Percentiles rank a stretch among this genome's conserved stretches.
Evolutionary conservation across 148 eudicot genomes (phyloP).

Genomic region (Drosera capensis): DNA sequence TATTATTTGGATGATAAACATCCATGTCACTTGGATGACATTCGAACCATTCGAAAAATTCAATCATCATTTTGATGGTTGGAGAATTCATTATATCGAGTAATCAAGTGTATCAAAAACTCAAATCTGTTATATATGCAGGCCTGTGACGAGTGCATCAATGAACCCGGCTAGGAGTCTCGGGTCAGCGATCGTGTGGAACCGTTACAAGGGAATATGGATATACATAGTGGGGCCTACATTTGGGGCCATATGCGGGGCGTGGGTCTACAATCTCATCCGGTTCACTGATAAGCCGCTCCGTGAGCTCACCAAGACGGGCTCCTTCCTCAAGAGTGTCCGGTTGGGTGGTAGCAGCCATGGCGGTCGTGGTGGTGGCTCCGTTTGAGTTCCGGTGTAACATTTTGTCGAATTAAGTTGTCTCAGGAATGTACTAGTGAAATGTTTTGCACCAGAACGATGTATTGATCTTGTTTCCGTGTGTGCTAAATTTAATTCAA

Average conservation of each 20-base stretch:
- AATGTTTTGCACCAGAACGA: too few species aligned
- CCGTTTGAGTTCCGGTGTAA: background rate
- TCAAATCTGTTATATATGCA: background rate
- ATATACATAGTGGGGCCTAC: slow-evolving; percentile 31
- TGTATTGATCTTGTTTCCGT: too few species aligned
- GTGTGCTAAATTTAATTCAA: too few species aligned
- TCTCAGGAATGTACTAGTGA: too few species aligned
- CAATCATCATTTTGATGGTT: too few species aligned
- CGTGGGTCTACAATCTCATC: slow-evolving; percentile 29
- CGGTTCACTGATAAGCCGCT: slow-evolving; percentile 26
- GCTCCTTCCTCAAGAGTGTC: slow-evolving; percentile 22
- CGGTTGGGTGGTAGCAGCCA: background rate
- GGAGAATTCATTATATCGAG: background rate
- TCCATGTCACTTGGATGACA: too few species aligned
- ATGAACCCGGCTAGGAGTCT: slow-evolving; percentile 48
- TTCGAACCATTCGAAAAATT: too few species aligned
- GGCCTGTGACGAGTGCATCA: slow-evolving; percentile 31
- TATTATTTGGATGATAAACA: too few species aligned
- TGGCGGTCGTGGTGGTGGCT: too few species aligned
- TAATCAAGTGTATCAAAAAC: too few species aligned
- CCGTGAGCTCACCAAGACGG: slow-evolving; percentile 26
- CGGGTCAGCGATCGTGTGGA: slow-evolving; percentile 35
- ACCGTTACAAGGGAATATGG: slow-evolving; percentile 25
- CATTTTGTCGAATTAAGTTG: background rate
- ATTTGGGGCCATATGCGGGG: slow-evolving; percentile 28